Evolutionary conservation across 306 rosid genomes (phyloP).

Genomic region (Vigna trinervia): DNA sequence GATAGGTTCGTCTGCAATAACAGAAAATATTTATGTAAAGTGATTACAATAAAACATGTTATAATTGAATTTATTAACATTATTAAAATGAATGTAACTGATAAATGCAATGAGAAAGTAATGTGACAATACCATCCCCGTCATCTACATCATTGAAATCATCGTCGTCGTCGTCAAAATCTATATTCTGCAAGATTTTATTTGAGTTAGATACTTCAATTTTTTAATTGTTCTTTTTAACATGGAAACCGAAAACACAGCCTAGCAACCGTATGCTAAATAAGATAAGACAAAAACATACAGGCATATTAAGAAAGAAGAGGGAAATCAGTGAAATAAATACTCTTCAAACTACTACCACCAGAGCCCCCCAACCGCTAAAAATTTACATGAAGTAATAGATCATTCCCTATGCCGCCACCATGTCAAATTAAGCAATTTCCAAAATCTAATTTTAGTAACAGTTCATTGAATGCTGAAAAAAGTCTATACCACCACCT

Average conservation of each 20-base stretch:
- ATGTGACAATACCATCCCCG: slow-evolving; percentile 52
- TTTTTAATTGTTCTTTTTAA: not conserved
- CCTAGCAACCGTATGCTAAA: slow-evolving; percentile 19
- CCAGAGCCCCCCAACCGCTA: not conserved
- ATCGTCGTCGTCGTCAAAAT: slow-evolving; percentile 69
- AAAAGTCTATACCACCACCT: not conserved
- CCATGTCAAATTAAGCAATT: not conserved
- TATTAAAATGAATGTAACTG: slow-evolving; percentile 11
- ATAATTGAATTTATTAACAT: slow-evolving; percentile 6
- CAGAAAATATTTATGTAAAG: not conserved
- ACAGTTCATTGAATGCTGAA: slow-evolving; percentile 5
- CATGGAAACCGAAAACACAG: slow-evolving; percentile 14
- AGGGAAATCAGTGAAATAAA: not conserved
- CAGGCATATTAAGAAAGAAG: not conserved
- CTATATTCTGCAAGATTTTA: slow-evolving; percentile 53
- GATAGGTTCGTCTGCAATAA: slow-evolving; percentile 52
- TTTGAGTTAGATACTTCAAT: slow-evolving; percentile 16
- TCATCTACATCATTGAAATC: slow-evolving; percentile 46
- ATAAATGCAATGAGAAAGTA: slow-evolving; percentile 15
- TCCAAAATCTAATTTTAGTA: not conserved
- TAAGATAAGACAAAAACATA: not conserved
- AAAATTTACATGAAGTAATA: slow-evolving; percentile 1
- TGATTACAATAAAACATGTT: slow-evolving; percentile 12
- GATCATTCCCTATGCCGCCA: not conserved
- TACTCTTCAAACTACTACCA: slow-evolving; percentile 27